Evolutionary conservation across 1,284 basidiomycete species (phyloP).

Genomic region (Cryptococcus sp.): DNA sequence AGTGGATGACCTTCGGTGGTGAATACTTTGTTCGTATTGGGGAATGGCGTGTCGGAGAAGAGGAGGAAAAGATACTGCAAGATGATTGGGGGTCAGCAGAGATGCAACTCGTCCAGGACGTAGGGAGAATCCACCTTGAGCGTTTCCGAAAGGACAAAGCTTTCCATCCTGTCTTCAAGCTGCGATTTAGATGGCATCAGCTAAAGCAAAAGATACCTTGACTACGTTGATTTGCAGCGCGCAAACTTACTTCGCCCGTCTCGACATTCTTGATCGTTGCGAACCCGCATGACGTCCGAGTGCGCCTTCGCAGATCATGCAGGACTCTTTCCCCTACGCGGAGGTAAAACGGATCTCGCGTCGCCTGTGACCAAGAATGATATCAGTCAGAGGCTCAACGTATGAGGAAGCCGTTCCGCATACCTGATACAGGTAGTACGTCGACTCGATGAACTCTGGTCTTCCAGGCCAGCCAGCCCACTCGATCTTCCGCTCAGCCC

Average conservation of each 20-base stretch:
- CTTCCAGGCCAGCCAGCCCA: conserved; percentile 80
- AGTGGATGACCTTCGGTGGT: conserved; percentile 94
- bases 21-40: conserved; percentile 71
- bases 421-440: conserved; percentile 88
- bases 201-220: too few relatives aligned
- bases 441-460: conserved; percentile 88
- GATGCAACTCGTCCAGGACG: neutral
- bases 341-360: conserved; percentile 85
- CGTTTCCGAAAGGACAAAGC: conserved; percentile 85
- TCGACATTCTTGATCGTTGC: conserved; percentile 76
- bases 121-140: conserved; percentile 64
- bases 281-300: conserved; percentile 81
- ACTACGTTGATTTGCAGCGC: neutral
- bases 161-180: conserved; percentile 88
- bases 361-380: conserved; percentile 64
- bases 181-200: conserved; percentile 25
- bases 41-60: conserved; percentile 77
- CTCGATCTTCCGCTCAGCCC: conserved; percentile 69
- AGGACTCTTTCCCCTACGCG: conserved; percentile 83
- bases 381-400: neutral
- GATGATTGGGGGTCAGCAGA: neutral
- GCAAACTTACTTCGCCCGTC: conserved; percentile 60
- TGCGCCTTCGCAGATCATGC: conserved; percentile 68
- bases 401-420: conserved; percentile 31
- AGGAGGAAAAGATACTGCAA: conserved; percentile 82